Conservation (phyloP, 1,139 yeast genomes). For the Scheffersomyces segobiensis region DNA sequence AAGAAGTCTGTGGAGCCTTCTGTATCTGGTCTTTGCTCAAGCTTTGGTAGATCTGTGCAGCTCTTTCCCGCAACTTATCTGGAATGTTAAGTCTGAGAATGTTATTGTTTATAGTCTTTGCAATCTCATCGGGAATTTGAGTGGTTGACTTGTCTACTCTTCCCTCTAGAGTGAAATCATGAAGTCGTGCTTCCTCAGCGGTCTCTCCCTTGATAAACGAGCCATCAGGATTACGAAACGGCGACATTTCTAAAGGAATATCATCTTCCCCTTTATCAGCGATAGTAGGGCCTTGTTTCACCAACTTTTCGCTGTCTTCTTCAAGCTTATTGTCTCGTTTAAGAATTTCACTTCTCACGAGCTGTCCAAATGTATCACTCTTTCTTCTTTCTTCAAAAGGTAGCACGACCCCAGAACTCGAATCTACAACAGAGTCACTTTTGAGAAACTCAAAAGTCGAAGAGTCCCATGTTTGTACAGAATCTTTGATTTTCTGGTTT, state of each 20-base stretch:
- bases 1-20: constrained; percentile 48
- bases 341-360: constrained; percentile 43
- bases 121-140: constrained; percentile 51
- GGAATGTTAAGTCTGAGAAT: constrained; percentile 58
- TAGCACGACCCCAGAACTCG: constrained; percentile 8
- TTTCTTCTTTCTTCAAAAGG: constrained; percentile 34
- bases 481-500: background rate
- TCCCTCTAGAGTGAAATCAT: constrained; percentile 48
- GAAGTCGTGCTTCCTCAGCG: constrained; percentile 55
- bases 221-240: constrained; percentile 42
- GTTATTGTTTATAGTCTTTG: constrained; percentile 59
- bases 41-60: constrained; percentile 52
- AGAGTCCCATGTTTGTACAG: background rate
- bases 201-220: constrained; percentile 43
- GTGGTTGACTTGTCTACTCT: constrained; percentile 47
- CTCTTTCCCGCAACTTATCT: constrained; percentile 54
- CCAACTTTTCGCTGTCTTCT: constrained; percentile 5
- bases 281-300: constrained; percentile 1
- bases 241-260: constrained; percentile 18
- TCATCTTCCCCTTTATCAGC: constrained; percentile 6
- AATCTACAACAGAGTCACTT: background rate
- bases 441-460: constrained; percentile 10
- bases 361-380: constrained; percentile 45
- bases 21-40: constrained; percentile 54
- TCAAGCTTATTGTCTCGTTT: constrained; percentile 16